phyloP scores from a whole-genome alignment of 2,329 filamentous ascomycete species.

The Exophiala alcalophila region DNA sequence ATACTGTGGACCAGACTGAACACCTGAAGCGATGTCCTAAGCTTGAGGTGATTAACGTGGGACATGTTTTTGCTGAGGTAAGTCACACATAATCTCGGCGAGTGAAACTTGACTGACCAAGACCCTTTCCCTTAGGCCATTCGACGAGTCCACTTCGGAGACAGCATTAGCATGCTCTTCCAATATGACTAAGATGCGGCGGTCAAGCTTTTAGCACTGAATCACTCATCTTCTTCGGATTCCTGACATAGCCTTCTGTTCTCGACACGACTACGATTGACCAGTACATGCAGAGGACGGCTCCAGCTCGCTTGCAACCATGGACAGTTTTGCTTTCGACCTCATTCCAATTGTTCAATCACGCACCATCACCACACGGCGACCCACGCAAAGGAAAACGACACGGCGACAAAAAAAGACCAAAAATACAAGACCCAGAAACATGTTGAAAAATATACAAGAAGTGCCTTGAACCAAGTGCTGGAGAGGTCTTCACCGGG shows the following conservation, averaged over 20 bases:
- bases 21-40: constrained; percentile 77
- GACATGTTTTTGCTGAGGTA: constrained; percentile 83
- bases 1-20: constrained; percentile 85
- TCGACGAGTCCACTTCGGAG: constrained; percentile 91
- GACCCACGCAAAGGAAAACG: not conserved
- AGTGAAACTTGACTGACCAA: constrained; percentile 27
- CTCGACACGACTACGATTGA: too few relatives aligned
- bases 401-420: not conserved
- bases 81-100: constrained; percentile 26
- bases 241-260: too few relatives aligned
- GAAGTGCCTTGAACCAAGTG: constrained; percentile 31
- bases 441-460: constrained; percentile 10
- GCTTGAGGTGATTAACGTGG: constrained; percentile 86
- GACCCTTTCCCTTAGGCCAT: constrained; percentile 60
- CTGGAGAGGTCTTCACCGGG: constrained; percentile 29
- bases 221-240: too few relatives aligned
- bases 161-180: constrained; percentile 95
- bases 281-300: too few relatives aligned
- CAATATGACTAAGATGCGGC: constrained; percentile 78
- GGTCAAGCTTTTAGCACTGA: too few relatives aligned
- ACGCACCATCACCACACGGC: not conserved
- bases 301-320: too few relatives aligned
- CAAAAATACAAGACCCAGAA: constrained; percentile 4
- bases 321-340: not conserved
- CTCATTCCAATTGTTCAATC: not conserved